Conservation (phyloP, 495 filamentous ascomycete genomes). For the Sordaria brevicollis region DNA sequence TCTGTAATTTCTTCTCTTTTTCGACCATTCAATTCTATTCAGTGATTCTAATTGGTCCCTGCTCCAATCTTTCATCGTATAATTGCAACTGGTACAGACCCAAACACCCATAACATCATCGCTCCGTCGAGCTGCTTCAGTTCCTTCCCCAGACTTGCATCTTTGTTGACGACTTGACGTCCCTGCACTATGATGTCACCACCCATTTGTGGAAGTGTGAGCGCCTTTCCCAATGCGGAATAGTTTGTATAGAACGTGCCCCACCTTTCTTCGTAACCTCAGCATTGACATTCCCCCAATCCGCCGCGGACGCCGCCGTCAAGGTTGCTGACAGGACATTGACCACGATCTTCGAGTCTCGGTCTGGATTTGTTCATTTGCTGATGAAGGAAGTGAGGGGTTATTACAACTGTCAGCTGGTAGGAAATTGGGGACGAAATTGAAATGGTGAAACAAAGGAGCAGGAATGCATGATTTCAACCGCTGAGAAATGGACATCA, state of each 20-base stretch:
- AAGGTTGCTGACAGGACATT: neutral
- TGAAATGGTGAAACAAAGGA: neutral
- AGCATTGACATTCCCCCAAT: too few species aligned
- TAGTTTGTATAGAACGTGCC: neutral
- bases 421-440: neutral
- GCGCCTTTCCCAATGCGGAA: neutral
- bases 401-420: neutral
- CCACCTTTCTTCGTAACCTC: constrained; percentile 1
- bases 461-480: neutral
- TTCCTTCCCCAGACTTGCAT: constrained; percentile 5
- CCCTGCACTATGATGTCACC: constrained; percentile 28
- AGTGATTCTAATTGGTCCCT: neutral
- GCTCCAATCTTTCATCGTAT: neutral
- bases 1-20: neutral
- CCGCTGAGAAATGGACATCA: neutral
- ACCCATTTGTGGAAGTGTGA: constrained; percentile 10
- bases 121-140: constrained; percentile 17
- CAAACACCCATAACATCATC: constrained; percentile 17
- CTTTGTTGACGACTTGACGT: constrained; percentile 12
- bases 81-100: too few species aligned
- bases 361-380: neutral
- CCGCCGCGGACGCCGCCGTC: neutral
- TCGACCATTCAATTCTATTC: neutral
- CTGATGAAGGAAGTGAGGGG: neutral
- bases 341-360: neutral